Base-by-base conservation (phyloP, 2,329 filamentous ascomycete species). In the Fusarium odoratissimum region DNA sequence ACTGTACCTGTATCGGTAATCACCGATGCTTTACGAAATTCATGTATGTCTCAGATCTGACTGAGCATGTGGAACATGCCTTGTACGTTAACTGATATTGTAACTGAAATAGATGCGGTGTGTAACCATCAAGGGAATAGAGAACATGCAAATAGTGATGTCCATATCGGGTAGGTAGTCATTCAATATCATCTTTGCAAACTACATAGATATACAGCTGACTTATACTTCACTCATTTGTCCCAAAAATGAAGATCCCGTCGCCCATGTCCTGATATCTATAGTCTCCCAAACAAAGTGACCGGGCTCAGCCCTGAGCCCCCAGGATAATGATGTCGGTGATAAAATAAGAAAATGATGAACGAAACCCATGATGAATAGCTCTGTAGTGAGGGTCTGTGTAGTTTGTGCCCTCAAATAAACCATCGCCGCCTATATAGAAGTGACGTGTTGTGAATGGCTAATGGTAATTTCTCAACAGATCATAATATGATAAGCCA, bases 251-350 rank as follows among this genome's bases (percentile, higher is more conserved):
- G 16, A 64, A 37, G 21, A 40, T 30, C 40, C 66, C 37, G 41
- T 63, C 62, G 64, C 55, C 70, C 40, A 45, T 66, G 37, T 42
- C 67, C 52, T 40, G 40, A 35, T 58, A 62, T 71, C 70, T 72
- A 42, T 60, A 55, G 23, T 41, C 31, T 60, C 57, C 31, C 14
- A 51, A 51, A 35, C 30, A 63, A 45, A 54, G 41, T 38, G 55
- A 65, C 44, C 40, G 14, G 49, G 51, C 54, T 60, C 57, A 54
- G 35, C 58, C 30, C 23, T 35, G 25, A 59, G 52, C 40, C 44
- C 40, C 28, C 31, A 31, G 35, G 31, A 49, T 49, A 21, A 54
- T 42, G 41, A 48, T 49, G n/a, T 69, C 33, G 16, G 44, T 52
- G 25, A 67, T 21, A 19, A 44, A 57, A 17, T 11, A n/a, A 46